Percentiles rank a stretch among this genome's conserved stretches.
phyloP scores from a whole-genome alignment of 106 monocot genomes.

The Dendrobium nobile region DNA sequence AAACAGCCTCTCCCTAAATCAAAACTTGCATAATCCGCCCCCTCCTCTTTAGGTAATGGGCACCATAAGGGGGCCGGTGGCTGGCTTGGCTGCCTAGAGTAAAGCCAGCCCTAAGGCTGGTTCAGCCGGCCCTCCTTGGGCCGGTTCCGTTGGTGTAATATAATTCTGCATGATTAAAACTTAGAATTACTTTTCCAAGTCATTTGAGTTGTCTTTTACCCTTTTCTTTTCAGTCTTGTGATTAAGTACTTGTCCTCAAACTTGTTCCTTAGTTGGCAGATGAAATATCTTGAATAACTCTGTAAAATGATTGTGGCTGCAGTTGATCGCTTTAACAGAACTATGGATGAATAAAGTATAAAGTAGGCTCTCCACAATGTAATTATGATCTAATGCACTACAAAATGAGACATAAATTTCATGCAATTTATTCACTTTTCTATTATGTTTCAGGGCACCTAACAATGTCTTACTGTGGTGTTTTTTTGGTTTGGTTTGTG shows the following conservation, averaged over 20 bases:
- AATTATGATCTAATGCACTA: neutral
- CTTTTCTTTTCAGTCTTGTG: too few relatives aligned
- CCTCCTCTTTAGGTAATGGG: too few relatives aligned
- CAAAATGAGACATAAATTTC: neutral
- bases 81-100: too few relatives aligned
- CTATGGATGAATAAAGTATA: neutral
- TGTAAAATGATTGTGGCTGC: neutral
- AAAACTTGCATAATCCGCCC: too few relatives aligned
- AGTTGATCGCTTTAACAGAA: neutral
- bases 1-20: too few relatives aligned
- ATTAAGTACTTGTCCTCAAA: neutral
- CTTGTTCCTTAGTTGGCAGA: neutral
- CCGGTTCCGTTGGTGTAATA: too few relatives aligned
- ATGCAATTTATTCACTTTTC: neutral
- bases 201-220: too few relatives aligned
- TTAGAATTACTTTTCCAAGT: too few relatives aligned
- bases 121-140: too few relatives aligned
- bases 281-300: neutral
- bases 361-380: neutral
- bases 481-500: neutral
- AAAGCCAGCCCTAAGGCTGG: too few relatives aligned
- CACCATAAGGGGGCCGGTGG: too few relatives aligned
- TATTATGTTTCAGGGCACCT: neutral
- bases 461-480: neutral
- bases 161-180: neutral